Evolutionary conservation across 1,284 basidiomycete species (phyloP), one percentile per base, ranked within the genome.

Genomic region (Bjerkandera adusta): DNA sequence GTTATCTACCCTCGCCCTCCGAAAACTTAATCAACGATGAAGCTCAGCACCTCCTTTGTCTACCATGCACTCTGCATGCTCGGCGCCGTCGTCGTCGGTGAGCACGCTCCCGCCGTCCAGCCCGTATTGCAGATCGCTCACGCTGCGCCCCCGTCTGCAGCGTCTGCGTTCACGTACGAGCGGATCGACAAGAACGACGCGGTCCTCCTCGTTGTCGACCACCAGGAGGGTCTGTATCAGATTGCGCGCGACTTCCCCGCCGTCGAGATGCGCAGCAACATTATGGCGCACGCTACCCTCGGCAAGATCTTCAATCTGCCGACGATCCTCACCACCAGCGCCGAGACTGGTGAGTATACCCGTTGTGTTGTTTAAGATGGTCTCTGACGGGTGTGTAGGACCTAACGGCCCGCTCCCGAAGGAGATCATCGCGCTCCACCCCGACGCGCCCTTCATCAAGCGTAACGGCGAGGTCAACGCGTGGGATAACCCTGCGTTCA

Each of bases 401-500:
- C 73, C 73, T 3, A 75, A 75, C 49, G 73, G 73, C 2, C 72
- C 70, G 8, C 59, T 75, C 11, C 71, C 70, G 2, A 58, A 58
- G 42, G 73, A 75, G 53, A 65, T 76, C 44, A 26, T 67, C 15
- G 68, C 60, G 1, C 67, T 75, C 68, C 68, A 75, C 45, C 68
- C 71, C 4, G 55, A 71, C 39, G 69, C 71, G 1, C 65, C 72
- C 4, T 56, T 68, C 49, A 70, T 75, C 61, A 73, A 67, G 59
- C 65, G 74, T 12, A 55, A 66, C 15, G 73, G 72, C 1, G 71
- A 76, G 55, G 74, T 75, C 15, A 61, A 75, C 47, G 72, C 74
- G 11, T 76, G 74, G 74, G 73, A 75, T 55, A 75, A 73, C 54
- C 48, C 60, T 4, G 72, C 74, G 35, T 75, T 76, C 61, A 62